Percentiles rank a stretch among this genome's conserved stretches.
phyloP scores from a whole-genome alignment of 345 rosid genomes.

The Balakata baccata region DNA sequence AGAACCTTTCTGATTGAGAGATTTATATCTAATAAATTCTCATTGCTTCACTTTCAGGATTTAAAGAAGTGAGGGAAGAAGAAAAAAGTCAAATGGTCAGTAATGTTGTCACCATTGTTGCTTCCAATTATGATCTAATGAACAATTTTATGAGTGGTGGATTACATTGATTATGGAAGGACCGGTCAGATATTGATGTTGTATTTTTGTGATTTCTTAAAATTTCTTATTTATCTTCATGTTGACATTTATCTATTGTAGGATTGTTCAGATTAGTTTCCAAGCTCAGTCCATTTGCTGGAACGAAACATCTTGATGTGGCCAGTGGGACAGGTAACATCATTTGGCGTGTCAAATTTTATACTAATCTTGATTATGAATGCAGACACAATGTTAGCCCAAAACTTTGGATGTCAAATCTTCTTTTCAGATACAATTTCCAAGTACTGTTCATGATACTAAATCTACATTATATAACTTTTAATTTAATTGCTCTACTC shows the following conservation, averaged over 20 bases:
- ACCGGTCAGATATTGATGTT: constrained; percentile 48
- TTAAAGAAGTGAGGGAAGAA: constrained; percentile 79
- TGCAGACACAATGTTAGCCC: background rate
- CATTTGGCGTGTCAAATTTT: background rate
- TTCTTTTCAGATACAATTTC: background rate
- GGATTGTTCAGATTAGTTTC: constrained; percentile 63
- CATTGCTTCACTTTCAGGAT: constrained; percentile 50
- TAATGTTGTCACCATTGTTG: constrained; percentile 79
- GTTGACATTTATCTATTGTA: constrained; percentile 11
- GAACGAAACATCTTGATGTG: constrained; percentile 98
- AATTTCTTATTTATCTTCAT: constrained; percentile 8
- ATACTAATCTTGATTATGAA: background rate
- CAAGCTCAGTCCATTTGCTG: constrained; percentile 77
- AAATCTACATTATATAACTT: background rate
- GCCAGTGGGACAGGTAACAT: constrained; percentile 89
- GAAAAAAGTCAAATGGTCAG: constrained; percentile 83
- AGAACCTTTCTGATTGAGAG: background rate
- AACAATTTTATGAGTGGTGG: constrained; percentile 97
- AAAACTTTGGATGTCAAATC: background rate
- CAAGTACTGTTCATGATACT: background rate
- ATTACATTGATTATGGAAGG: constrained; percentile 91
- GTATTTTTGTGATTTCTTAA: constrained; percentile 1
- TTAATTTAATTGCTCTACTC: background rate
- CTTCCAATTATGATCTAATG: constrained; percentile 93
- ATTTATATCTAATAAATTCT: background rate